These are phyloP conservation scores for Bifiguratus adelaidae DNA, from an alignment of 192 early-diverging fungal species.

Conservation along the genomic window DNA sequence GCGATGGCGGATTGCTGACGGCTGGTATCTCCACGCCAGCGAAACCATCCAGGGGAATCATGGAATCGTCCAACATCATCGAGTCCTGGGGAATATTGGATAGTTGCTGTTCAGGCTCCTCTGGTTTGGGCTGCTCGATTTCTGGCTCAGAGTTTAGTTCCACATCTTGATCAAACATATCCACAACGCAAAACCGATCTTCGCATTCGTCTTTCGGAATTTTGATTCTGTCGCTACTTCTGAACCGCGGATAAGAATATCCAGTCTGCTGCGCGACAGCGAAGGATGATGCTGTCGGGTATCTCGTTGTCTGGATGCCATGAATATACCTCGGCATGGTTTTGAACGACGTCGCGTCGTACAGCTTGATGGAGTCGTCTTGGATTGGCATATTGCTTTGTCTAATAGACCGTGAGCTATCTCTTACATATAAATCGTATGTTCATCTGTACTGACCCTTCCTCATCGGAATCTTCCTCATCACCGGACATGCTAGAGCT, in stretches of 20 bases:
- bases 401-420: constrained; percentile 3
- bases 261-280: constrained; percentile 42
- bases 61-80: no score
- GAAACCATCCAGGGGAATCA: neutral
- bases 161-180: constrained; percentile 10
- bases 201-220: constrained; percentile 39
- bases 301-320: constrained; percentile 22
- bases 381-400: constrained; percentile 4
- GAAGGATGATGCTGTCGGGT: constrained; percentile 33
- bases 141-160: no score
- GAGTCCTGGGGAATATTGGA: no score
- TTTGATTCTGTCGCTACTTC: constrained; percentile 27
- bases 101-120: neutral
- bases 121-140: no score
- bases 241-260: constrained; percentile 46
- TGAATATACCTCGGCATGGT: neutral
- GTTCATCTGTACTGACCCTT: no score
- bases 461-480: no score
- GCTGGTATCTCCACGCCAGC: neutral
- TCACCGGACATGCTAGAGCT: no score
- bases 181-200: constrained; percentile 37
- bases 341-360: neutral
- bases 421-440: neutral
- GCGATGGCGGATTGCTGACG: neutral
- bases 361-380: constrained; percentile 16